Evolutionary conservation across 2,329 filamentous ascomycete genomes (phyloP).

Genomic region (Aspergillus sergii): DNA sequence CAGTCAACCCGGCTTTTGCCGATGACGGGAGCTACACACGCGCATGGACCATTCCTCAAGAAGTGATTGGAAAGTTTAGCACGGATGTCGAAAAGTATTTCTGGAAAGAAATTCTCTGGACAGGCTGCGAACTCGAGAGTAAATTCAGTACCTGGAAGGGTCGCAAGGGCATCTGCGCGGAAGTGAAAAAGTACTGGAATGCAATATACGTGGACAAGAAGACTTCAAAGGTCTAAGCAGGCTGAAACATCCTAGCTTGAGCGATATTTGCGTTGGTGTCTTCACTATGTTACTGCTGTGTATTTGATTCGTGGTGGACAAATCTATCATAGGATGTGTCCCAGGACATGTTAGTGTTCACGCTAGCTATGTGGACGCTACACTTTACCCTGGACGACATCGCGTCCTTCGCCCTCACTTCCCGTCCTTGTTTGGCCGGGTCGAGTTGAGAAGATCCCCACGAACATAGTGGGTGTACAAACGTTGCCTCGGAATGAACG

Average conservation of each 20-base stretch:
- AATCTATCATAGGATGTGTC: background rate
- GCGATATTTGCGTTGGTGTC: background rate
- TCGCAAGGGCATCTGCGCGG: conserved; percentile 35
- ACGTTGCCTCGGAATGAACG: background rate
- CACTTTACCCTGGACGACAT: background rate
- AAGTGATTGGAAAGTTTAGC: conserved; percentile 33
- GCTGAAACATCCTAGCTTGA: background rate
- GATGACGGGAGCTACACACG: conserved; percentile 36
- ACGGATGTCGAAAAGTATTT: conserved; percentile 41
- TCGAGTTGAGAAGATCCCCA: background rate
- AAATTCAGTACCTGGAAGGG: conserved; percentile 36
- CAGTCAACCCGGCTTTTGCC: conserved; percentile 32
- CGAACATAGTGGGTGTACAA: background rate
- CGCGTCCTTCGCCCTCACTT: background rate
- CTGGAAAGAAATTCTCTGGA: conserved; percentile 43
- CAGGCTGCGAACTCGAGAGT: conserved; percentile 41
- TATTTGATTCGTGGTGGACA: background rate
- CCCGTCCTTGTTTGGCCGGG: background rate
- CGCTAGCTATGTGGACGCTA: background rate
- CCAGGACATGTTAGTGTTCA: background rate
- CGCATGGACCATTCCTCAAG: conserved; percentile 34
- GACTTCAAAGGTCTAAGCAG: background rate
- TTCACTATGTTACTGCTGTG: background rate
- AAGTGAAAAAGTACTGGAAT: conserved; percentile 38
- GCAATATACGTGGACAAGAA: conserved; percentile 30